Conservation (phyloP, 2,329 filamentous ascomycete species). For the Colletotrichum karsti region DNA sequence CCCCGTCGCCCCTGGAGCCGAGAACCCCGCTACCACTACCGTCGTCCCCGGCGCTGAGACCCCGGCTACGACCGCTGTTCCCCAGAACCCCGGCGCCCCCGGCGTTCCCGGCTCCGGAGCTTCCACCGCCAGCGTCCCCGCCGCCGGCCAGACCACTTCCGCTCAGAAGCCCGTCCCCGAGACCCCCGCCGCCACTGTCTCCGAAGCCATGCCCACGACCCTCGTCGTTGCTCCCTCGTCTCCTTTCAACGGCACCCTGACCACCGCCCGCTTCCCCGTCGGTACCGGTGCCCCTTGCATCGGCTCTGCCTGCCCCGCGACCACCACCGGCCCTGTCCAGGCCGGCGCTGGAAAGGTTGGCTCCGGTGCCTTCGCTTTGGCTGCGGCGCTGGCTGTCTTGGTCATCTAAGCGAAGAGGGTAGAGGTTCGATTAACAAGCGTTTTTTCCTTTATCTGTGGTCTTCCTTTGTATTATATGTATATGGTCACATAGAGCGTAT, state of each 20-base stretch:
- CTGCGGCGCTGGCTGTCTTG: neutral
- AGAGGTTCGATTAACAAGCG: neutral
- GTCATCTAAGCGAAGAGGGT: neutral
- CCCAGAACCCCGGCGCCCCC: neutral
- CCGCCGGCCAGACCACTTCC: neutral
- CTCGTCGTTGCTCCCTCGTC: slow-evolving; percentile 16
- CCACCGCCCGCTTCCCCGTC: slow-evolving; percentile 3
- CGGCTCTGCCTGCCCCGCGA: slow-evolving; percentile 19
- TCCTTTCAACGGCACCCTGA: slow-evolving; percentile 15
- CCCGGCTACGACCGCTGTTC: slow-evolving; percentile 51
- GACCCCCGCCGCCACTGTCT: neutral
- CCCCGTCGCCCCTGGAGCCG: slow-evolving; percentile 5
- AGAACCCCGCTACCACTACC: slow-evolving; percentile 23
- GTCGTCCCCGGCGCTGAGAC: slow-evolving; percentile 37
- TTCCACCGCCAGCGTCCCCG: neutral
- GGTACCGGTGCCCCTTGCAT: slow-evolving; percentile 15
- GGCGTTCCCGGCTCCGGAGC: neutral
- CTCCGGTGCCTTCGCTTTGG: neutral
- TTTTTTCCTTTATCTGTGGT: neutral
- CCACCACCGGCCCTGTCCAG: slow-evolving; percentile 19
- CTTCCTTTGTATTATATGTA: slow-evolving; percentile 9
- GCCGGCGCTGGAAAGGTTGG: slow-evolving; percentile 12
- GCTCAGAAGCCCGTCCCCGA: neutral
- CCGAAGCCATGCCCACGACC: neutral
- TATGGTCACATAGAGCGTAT: slow-evolving; percentile 9